Evolutionary conservation across 83 land plant genomes (phyloP).

Genomic region (Picea abies): DNA sequence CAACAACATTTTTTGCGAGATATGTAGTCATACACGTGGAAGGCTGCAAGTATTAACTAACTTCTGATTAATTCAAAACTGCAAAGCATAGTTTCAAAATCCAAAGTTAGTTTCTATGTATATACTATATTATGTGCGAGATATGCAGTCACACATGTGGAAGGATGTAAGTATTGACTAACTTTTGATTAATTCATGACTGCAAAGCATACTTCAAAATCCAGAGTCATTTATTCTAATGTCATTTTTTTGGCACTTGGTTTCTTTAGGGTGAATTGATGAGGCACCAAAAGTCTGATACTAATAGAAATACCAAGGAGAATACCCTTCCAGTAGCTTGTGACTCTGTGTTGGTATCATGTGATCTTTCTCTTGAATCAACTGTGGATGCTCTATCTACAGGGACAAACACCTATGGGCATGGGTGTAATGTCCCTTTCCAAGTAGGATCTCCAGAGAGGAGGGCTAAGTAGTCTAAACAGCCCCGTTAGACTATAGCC

Average conservation of each 20-base stretch:
- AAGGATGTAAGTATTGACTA: background rate
- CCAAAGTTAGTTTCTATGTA: too few species aligned
- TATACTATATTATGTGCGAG: too few species aligned
- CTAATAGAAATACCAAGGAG: constrained; percentile 2
- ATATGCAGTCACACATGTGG: background rate
- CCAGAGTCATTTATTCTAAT: too few species aligned
- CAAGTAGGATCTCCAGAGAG: too few species aligned
- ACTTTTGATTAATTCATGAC: background rate
- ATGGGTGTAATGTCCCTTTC: too few species aligned
- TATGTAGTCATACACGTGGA: too few species aligned
- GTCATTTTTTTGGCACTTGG: background rate
- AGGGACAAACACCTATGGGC: background rate
- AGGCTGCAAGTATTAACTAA: too few species aligned
- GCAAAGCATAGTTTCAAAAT: too few species aligned
- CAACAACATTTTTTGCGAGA: too few species aligned
- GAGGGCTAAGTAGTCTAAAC: too few species aligned
- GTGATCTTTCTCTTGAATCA: background rate
- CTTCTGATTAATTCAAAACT: too few species aligned
- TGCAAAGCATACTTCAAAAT: background rate
- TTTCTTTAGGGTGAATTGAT: constrained; percentile 17
- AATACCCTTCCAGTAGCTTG: background rate
- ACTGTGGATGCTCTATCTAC: background rate
- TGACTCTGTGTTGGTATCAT: background rate
- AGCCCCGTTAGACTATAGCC: too few species aligned
- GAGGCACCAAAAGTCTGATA: constrained; percentile 6